Conservation (phyloP, 148 eudicot genomes). For the Spergularia marina region DNA sequence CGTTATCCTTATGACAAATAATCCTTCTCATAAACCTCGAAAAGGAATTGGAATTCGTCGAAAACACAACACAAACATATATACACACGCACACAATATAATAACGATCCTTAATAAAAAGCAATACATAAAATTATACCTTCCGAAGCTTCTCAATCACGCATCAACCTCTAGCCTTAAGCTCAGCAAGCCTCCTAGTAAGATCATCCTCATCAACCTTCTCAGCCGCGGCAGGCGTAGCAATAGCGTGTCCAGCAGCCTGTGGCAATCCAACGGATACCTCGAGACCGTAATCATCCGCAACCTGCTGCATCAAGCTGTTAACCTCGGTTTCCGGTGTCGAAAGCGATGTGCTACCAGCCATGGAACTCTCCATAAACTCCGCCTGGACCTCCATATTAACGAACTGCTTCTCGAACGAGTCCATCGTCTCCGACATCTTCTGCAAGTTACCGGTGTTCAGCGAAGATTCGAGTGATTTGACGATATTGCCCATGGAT, state of each 20-base stretch:
- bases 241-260: slow-evolving; percentile 35
- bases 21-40: too few species aligned
- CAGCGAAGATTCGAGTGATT: slow-evolving; percentile 29
- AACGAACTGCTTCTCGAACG: slow-evolving; percentile 38
- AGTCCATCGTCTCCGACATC: slow-evolving; percentile 33
- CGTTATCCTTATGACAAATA: too few species aligned
- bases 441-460: slow-evolving; percentile 34
- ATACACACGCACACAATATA: slow-evolving; percentile 1
- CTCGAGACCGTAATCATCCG: slow-evolving; percentile 37
- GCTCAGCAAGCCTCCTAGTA: slow-evolving; percentile 35
- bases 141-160: slow-evolving; percentile 2
- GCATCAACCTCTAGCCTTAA: slow-evolving; percentile 34
- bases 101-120: not conserved
- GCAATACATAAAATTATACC: not conserved
- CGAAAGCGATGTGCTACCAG: slow-evolving; percentile 33
- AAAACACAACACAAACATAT: not conserved
- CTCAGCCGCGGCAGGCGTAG: slow-evolving; percentile 25
- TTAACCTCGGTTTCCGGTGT: slow-evolving; percentile 33
- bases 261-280: slow-evolving; percentile 33
- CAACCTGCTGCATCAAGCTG: slow-evolving; percentile 37
- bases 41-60: too few species aligned
- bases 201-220: slow-evolving; percentile 40
- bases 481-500: slow-evolving; percentile 29
- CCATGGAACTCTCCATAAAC: slow-evolving; percentile 39
- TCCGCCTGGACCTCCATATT: slow-evolving; percentile 39